Base-by-base conservation (phyloP, 176 grass and related monocot genomes). In the Guadua angustifolia region DNA sequence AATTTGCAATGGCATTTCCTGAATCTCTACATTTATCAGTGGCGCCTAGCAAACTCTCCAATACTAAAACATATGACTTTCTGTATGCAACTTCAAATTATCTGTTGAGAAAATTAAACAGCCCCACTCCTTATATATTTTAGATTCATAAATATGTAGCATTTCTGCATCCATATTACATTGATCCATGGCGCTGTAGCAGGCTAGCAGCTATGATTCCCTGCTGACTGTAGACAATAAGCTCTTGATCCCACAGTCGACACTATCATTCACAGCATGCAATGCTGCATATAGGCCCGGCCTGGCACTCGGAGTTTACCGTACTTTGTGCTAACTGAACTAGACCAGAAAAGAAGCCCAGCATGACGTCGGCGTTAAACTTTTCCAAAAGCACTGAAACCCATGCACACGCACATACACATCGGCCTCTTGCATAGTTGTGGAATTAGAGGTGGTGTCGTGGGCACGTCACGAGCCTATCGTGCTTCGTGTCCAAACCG, bases 201-300 rank as follows among this genome's bases (percentile, higher is more conserved):
- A 43, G 42, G 42, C 42, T 47, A 47, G 50, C 63, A 80, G 61
- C 53, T 88, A 84, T 90, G 56, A 86, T 92, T 88, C 69, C 56
- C 61, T 79, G 56, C 85, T 77, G 88, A 88, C 90, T 88, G 85
- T 51, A 80, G 86, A 66, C 87, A 72, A 88, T 89, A 81, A 88
- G 84, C 73, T 86, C 72, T 84, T 86, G 62, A 76, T 76, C 79
- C 50, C 66, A 71, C 74, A 65, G 78, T 88, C 75, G 88, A 93
- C 94, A 97, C 24, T 57, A 97, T 97, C 85, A 93, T 97, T 87
- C 86, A 66, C 38, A 69, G 78, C 63, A 88, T 82, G 80, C 60
- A 78, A 73, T 78, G 71, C 72, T 43, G 71, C 56, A 57, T 29
- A 29, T 62, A 69, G 79, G 77, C 80, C 89, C 88, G 85, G 88